These are phyloP conservation scores for Globisporangium barbulae DNA, from an alignment of 352 stramenopile species.

Conservation along the genomic window DNA sequence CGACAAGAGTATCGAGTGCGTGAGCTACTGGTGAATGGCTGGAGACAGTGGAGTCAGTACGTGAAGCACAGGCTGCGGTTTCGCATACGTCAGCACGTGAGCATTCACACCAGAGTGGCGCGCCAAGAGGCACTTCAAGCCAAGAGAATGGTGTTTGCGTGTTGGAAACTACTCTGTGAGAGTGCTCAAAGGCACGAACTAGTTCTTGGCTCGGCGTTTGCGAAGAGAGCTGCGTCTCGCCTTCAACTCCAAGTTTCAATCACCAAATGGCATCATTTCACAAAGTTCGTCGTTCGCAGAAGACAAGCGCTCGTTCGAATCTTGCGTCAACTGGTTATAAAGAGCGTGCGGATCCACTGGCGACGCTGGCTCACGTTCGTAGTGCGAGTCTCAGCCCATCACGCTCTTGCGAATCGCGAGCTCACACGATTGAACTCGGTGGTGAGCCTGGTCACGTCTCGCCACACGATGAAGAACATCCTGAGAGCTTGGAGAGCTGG, in stretches of 20 bases:
- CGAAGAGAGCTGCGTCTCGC: not conserved
- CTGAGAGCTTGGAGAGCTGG: not conserved
- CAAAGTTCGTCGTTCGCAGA: not conserved
- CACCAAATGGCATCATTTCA: not conserved
- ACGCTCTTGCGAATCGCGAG: not conserved
- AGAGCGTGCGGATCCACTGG: not conserved
- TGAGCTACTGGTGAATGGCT: not conserved
- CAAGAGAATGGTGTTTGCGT: not conserved
- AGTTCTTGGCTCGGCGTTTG: not conserved
- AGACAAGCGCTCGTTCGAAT: not conserved
- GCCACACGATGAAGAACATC: not conserved
- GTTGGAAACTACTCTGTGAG: constrained; percentile 4
- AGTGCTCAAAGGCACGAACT: not conserved
- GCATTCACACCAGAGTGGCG: not conserved
- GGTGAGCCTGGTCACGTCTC: not conserved
- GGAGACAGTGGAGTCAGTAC: constrained; percentile 1
- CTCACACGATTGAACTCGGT: not conserved
- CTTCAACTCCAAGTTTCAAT: not conserved
- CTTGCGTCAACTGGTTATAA: not conserved
- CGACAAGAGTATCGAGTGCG: not conserved
- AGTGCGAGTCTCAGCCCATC: too few relatives aligned
- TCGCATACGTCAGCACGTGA: constrained; percentile 4
- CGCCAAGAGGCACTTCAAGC: not conserved
- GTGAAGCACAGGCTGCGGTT: not conserved
- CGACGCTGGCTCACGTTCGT: not conserved